Base-by-base conservation (phyloP, 2,329 filamentous ascomycete species). In the Xylariales sp. region DNA sequence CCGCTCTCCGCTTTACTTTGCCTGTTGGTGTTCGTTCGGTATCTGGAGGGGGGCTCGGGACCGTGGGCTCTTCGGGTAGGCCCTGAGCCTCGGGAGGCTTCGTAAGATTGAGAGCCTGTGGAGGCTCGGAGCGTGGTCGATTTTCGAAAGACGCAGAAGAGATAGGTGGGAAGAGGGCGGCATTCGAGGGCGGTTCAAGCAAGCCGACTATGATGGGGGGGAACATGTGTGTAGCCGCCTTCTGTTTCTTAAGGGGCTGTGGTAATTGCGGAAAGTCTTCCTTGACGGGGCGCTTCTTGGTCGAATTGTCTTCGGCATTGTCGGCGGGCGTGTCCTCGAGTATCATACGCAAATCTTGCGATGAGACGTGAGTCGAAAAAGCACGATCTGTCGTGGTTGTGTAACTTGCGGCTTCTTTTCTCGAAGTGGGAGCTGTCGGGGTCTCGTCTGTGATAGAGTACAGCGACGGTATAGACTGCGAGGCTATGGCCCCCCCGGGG, bases 181-280 rank as follows among this genome's bases (percentile, higher is more conserved):
- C 84, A 64, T 89, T 82, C 3, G 86, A 87, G 2, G 88, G 88
- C 1, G 88, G 88, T 71, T 90, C 86, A 71, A 87, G 85, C 5
- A 91, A 81, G 57, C 88, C 88, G 68, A 88, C 89, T 75, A 90
- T 90, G 69, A 90, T 90, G 61, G 88, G 88, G 8, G 89, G 89
- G 75, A 89, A 86, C 57, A 85, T 80, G 9, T 79, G 84, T 72
- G 83, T 81, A 3, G 78, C 71, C 16, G 88, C 85, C 75, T 88
- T 90, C 72, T 88, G 87, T 75, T 90, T 90, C 81, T 90, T 90
- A 55, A 87, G 81, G 3, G 88, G 88, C 73, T 90, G 87, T 0
- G 89, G 89, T 16, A 90, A 80, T 75, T 90, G 88, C 45, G 89
- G 84, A 69, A 89, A 87, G 69, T 90, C 87, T 65, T 90, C 89